Conservation (phyloP, 164 flowering plant species). For the Dillenia turbinata region DNA sequence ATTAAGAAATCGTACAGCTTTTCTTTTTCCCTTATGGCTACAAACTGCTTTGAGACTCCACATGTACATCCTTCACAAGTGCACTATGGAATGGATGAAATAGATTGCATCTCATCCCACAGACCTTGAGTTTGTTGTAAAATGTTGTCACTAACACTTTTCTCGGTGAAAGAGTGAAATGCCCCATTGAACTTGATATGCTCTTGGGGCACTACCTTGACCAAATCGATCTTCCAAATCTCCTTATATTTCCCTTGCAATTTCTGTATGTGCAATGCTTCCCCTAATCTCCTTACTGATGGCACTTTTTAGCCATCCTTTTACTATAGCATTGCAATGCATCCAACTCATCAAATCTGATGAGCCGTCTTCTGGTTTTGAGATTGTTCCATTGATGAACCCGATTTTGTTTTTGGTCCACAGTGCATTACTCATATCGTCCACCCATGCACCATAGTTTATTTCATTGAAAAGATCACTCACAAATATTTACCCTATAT, state of each 20-base stretch:
- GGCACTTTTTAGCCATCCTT: conserved; percentile 8
- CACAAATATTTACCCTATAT: too few species aligned
- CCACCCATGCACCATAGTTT: too few species aligned
- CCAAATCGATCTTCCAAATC: conserved; percentile 6
- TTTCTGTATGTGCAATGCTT: conserved; percentile 2
- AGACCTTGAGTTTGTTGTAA: too few species aligned
- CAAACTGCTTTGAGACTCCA: too few species aligned
- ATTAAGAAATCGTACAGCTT: too few species aligned
- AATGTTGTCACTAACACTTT: too few species aligned
- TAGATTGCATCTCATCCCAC: too few species aligned
- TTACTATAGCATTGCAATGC: neutral
- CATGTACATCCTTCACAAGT: too few species aligned
- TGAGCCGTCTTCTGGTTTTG: neutral
- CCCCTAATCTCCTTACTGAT: conserved; percentile 3
- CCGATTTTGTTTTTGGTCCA: conserved; percentile 1
- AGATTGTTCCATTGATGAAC: conserved; percentile 3
- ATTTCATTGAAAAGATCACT: too few species aligned
- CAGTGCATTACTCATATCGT: neutral
- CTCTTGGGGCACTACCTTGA: conserved; percentile 3
- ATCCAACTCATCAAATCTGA: neutral
- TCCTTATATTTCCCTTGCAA: neutral
- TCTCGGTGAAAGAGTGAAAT: too few species aligned
- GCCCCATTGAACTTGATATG: neutral
- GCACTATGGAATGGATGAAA: too few species aligned
- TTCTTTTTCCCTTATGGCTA: too few species aligned